Evolutionary conservation across 345 rosid genomes (phyloP), one percentile per base, ranked within the genome.

Genomic region (Eucalyptus lansdowneana): DNA sequence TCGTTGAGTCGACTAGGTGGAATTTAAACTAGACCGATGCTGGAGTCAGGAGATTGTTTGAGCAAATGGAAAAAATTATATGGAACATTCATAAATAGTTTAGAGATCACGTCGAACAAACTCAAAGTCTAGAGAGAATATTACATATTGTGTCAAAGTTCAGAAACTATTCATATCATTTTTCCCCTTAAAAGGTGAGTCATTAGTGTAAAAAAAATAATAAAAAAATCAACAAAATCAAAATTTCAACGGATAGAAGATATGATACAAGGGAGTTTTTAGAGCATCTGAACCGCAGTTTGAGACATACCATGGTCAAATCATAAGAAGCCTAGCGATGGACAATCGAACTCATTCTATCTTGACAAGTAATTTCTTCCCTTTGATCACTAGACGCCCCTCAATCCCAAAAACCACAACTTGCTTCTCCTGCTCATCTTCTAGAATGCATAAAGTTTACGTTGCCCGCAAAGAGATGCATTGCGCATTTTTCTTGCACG

Each of bases 71-170:
- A 60, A 58, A 5, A 5, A 9, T 2, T 58, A 58, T 58, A 1
- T 58, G 0, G n/a, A 58, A 62, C 1, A 62, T 13, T 62, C n/a
- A 29, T 29, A 29, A 29, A 62, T 14, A 62, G 8, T 62, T 29
- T 62, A 27, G n/a, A 0, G 6, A 29, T 0, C 9, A 62, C 5
- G 14, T 62, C 0, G 0, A 62, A 14, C 17, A n/a, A 65, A 65
- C 31, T 65, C 11, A 65, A 65, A 65, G 3, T 65, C 16, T 14
- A n/a, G 8, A 14, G 37, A 62, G 3, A 31, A 29, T 6, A 62
- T 65, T n/a, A 17, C 3, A n/a, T 2, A n/a, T 67, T 4, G 10
- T 17, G 22, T 13, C 2, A 14, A 67, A n/a, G 17, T 65, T n/a
- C 2, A 15, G 3, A 5, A 16, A n/a, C 11, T 16, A 31, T 67